These are phyloP conservation scores for Leptographium flavum DNA, from an alignment of 2,329 filamentous ascomycete genomes.

Conservation along the genomic window DNA sequence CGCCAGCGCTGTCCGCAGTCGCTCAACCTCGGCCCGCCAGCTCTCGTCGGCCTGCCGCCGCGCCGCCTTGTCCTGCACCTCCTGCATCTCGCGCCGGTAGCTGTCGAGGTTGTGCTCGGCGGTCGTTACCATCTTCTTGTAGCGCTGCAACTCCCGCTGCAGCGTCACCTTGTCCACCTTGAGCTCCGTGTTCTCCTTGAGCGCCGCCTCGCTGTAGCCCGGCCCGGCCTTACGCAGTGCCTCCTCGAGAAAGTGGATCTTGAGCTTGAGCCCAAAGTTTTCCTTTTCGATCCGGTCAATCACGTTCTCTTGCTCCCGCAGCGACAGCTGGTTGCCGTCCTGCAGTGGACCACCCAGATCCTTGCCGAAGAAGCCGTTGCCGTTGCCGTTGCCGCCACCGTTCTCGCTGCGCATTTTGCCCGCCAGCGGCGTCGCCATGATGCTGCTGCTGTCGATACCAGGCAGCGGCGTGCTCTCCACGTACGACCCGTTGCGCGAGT, in stretches of 20 bases:
- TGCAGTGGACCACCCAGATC: conserved; percentile 56
- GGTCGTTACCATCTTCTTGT: conserved; percentile 68
- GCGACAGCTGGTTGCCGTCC: conserved; percentile 77
- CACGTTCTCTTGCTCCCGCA: conserved; percentile 88
- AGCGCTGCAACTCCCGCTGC: conserved; percentile 72
- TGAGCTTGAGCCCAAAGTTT: conserved; percentile 92
- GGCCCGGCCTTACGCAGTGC: conserved; percentile 75
- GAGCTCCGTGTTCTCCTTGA: conserved; percentile 91
- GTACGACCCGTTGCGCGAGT: conserved; percentile 51
- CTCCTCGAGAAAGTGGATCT: conserved; percentile 93
- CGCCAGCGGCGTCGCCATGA: conserved; percentile 67
- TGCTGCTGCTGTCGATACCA: conserved; percentile 64
- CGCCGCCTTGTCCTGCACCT: conserved; percentile 71
- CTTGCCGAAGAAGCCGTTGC: conserved; percentile 17
- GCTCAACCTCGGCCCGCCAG: conserved; percentile 46
- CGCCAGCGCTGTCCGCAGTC: conserved; percentile 40
- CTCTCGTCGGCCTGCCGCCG: conserved; percentile 59
- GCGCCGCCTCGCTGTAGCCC: conserved; percentile 73
- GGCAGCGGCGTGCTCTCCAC: conserved; percentile 61
- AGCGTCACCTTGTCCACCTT: conserved; percentile 88
- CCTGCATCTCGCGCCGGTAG: conserved; percentile 67
- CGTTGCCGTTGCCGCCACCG: conserved; percentile 21
- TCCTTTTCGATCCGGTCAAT: conserved; percentile 97
- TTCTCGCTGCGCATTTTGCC: conserved; percentile 16
- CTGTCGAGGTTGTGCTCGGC: conserved; percentile 79